Evolutionary conservation across 306 rosid species (phyloP).

Genomic region (Vicia villosa): DNA sequence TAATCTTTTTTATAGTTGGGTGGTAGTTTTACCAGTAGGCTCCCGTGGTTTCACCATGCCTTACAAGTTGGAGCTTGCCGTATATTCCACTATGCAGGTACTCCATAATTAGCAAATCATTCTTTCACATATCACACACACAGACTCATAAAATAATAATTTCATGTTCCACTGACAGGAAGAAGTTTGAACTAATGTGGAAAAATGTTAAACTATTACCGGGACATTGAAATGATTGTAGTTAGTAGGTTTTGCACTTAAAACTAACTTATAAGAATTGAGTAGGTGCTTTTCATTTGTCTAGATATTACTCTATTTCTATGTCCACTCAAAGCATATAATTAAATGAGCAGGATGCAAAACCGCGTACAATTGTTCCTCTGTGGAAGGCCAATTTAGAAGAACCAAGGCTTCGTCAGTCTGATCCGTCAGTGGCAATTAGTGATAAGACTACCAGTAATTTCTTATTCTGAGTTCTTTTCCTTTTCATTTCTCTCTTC

Average conservation of each 20-base stretch:
- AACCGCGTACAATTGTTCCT: conserved; percentile 66
- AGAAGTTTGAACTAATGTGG: not conserved
- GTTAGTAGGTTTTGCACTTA: conserved; percentile 13
- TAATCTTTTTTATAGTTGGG: conserved; percentile 77
- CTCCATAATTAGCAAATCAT: not conserved
- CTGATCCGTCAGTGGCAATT: conserved; percentile 83
- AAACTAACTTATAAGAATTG: not conserved
- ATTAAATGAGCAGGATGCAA: conserved; percentile 73
- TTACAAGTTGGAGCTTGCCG: conserved; percentile 94
- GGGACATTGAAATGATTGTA: conserved; percentile 24
- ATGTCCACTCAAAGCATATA: conserved; percentile 22
- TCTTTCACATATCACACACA: conserved; percentile 14
- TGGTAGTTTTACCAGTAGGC: conserved; percentile 79
- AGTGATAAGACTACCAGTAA: conserved; percentile 60
- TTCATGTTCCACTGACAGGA: conserved; percentile 14
- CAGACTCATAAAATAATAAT: not conserved
- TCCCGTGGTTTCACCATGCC: conserved; percentile 65
- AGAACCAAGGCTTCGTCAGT: conserved; percentile 69
- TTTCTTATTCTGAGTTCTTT: conserved; percentile 36
- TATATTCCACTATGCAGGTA: conserved; percentile 85
- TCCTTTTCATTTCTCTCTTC: conserved; percentile 12
- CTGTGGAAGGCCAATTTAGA: conserved; percentile 88
- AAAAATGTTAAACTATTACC: not conserved
- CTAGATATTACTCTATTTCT: conserved; percentile 22
- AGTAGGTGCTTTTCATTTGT: conserved; percentile 21